Base-by-base conservation (phyloP, 2,329 filamentous ascomycete genomes). In the Scedosporium apiospermum region DNA sequence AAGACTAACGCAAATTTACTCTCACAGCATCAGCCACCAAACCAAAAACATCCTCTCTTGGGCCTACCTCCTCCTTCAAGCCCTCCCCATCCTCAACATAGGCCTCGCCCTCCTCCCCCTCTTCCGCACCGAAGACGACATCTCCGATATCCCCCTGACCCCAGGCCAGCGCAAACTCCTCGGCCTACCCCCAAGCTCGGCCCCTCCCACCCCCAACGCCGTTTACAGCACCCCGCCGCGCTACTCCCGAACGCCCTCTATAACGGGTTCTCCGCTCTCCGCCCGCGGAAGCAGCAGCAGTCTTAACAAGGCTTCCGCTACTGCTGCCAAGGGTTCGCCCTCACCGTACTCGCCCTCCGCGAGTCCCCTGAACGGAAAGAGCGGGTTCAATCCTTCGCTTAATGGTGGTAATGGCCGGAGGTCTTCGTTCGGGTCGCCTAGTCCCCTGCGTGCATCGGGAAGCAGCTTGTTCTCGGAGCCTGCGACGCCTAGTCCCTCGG, bases 131-230 rank as follows among this genome's bases (percentile, higher is more conserved):
- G 81, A 46, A 93, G 95, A 98, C 73, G 83, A 92, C 65, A 82
- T 97, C 66, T 80, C 87, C 73, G 95, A 99, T 73, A 96, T 99
- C 60, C 87, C 93, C 65, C 83, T 99, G 67, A 97, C 93, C 0
- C 88, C 90, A n/a, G 86, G 87, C 12, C 65, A 66, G 49, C 65
- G 65, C 65, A 82, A 87, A 66, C 83, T 96, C 14, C 85, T 99
- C 60, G 93, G 92, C 58, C 84, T 99, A 3, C 83, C 88, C 46
- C 88, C 91, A 2, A 84, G 81, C 64, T 80, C 82, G 2, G 75
- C 77, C 2, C 78, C 83, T 2, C 83, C 88, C 0, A 89, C 88
- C 0, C 88, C 91, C 1, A 82, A 83, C 61, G 83, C 84, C 63
- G 71, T 70, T 44, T 96, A 90, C 74, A 86, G 88, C 68, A 97